Conservation (phyloP, 805 yeast species). For the Maudiozyma pseudohumilis region DNA sequence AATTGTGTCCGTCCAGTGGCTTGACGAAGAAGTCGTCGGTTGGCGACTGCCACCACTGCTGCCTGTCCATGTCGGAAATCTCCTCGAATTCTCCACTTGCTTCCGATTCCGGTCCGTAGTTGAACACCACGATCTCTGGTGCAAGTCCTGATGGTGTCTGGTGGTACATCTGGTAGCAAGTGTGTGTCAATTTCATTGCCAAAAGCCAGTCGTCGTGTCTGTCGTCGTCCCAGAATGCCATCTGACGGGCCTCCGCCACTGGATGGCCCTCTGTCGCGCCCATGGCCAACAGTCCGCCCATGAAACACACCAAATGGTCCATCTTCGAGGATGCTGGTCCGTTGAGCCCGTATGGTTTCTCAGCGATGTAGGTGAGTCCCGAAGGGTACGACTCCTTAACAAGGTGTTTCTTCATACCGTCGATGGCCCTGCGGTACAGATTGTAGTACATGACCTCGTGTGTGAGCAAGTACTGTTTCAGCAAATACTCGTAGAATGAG, state of each 20-base stretch:
- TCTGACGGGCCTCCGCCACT: slow-evolving; percentile 45
- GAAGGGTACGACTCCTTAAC: slow-evolving; percentile 51
- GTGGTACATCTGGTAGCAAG: slow-evolving; percentile 80
- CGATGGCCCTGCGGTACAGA: slow-evolving; percentile 68
- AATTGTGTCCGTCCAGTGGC: slow-evolving; percentile 65
- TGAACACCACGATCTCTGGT: slow-evolving; percentile 85
- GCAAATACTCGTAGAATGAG: slow-evolving; percentile 80
- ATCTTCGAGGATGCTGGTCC: slow-evolving; percentile 53
- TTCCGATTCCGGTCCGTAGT: slow-evolving; percentile 34
- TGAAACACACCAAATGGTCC: slow-evolving; percentile 90
- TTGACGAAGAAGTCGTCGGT: slow-evolving; percentile 56
- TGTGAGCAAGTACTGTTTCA: slow-evolving; percentile 80
- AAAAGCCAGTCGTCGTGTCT: slow-evolving; percentile 55
- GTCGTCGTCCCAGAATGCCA: slow-evolving; percentile 45
- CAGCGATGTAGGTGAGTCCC: slow-evolving; percentile 64
- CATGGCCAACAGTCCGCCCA: slow-evolving; percentile 78
- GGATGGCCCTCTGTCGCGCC: slow-evolving; percentile 75
- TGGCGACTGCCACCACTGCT: slow-evolving; percentile 26
- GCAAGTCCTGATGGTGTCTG: slow-evolving; percentile 69
- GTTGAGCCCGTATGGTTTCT: slow-evolving; percentile 57
- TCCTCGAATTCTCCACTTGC: slow-evolving; percentile 8
- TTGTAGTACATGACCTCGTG: slow-evolving; percentile 50
- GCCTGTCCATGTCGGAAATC: background rate
- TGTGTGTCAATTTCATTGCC: slow-evolving; percentile 64
- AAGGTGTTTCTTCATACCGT: slow-evolving; percentile 65